Evolutionary conservation across 2,329 filamentous ascomycete species (phyloP), one percentile per base, ranked within the genome.

Genomic region (Sphaerulina vaccinii): DNA sequence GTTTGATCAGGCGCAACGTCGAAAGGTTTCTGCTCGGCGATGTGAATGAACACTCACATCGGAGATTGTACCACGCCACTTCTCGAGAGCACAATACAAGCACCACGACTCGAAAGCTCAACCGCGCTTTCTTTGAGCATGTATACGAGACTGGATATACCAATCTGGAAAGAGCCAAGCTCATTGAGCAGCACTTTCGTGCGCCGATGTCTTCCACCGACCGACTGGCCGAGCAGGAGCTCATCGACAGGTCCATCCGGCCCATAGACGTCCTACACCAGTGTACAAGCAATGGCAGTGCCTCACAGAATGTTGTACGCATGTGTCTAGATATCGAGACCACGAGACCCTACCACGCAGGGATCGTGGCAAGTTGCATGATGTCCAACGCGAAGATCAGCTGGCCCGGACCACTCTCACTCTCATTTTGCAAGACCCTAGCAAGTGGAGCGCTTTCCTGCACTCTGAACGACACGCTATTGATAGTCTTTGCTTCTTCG

Each of bases 401-500:
- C 33, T 47, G 8, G 44, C 33, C 4, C 44, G 33, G 8, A 37
- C 35, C 11, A 16, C 16, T 3, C 44, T 47, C 13, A 2, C 21
- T 8, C 8, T 37, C 9, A 27, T 47, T 8, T 19, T 37, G 44
- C 44, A 22, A 27, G 22, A 38, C 10, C 32, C 23, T 3, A n/a
- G 9, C 16, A 3, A 27, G 15, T 47, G 32, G 32, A 21, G n/a
- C 13, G 11, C 19, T 10, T 2, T 47, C 13, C 8, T 47, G 5
- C n/a, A 24, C 11, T 21, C 21, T 8, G 5, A 37, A 9, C 5
- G 9, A 5, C 2, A 0, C 3, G 9, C 33, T 1, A 33, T 39
- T 6, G 27, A 45, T 27, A 6, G 15, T n/a, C 22, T 47, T 8
- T 47, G 44, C 44, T 38, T 15, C 9, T 38, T 38, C 15, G 44